Evolutionary conservation across 108 stramenopile species (phyloP), one percentile per base, ranked within the genome.

Genomic region (Cyclotella distinguenda): DNA sequence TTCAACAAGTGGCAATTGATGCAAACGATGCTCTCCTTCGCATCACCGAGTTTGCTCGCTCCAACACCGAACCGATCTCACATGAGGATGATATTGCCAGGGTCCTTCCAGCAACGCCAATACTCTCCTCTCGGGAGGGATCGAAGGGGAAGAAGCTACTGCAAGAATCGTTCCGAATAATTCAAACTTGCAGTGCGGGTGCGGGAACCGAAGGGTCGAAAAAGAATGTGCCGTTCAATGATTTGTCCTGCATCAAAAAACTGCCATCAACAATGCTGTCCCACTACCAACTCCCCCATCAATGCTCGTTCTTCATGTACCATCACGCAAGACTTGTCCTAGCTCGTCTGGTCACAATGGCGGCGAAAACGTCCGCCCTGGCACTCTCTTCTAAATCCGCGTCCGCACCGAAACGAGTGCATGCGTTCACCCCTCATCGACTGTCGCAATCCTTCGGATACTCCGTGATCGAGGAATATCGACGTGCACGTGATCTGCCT

Each of bases 31-130:
- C 77, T 27, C 48, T 60, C 23, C 23, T 51, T 46, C 64, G 68
- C 19, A 78, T 78, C 35, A 48, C 50, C 21, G 59, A 45, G 21
- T 70, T 34, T 49, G 60, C 60, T 16, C 58, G 56, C 22, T 44
- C 32, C 32, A 34, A 39, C 12, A n/a, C 34, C 34, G 27, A 55
- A 36, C 15, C 48, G 27, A 49, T 61, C 18, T 45, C 42, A 3
- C 47, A 70, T 31, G 58, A 59, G 10, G 77, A 78, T 7, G 77
- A 78, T 52, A 70, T 78, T 65, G 60, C 59, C n/a, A 57, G 54
- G 22, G 31, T 48, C 46, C 70, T 66, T n/a, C 49, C 70, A 48
- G 61, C 62, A 44, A 66, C 77, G 18, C 58, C 68, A 28, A 35
- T 78, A 38, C 19, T 62, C 25, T 55, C 38, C 19, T 54, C 51